Percentiles rank a stretch among this genome's conserved stretches.
Conservation (phyloP, 2,329 filamentous ascomycete species). For the Aureobasidium sp. region DNA sequence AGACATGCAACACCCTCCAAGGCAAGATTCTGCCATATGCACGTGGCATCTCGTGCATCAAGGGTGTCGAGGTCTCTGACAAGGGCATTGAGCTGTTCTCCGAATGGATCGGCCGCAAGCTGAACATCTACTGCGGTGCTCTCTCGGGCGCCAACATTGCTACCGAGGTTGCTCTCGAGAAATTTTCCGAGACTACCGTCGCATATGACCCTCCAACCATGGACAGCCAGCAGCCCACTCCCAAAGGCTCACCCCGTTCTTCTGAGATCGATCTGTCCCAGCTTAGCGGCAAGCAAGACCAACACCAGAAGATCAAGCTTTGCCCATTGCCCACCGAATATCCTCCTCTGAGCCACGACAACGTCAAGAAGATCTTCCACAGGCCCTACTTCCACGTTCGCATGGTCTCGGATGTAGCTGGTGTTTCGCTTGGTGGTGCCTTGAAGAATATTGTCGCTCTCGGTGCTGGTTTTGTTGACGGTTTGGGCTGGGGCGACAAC, state of each 20-base stretch:
- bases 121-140: slow-evolving; percentile 95
- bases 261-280: slow-evolving; percentile 35
- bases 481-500: slow-evolving; percentile 95
- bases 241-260: slow-evolving; percentile 44
- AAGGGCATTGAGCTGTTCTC: slow-evolving; percentile 84
- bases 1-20: slow-evolving; percentile 74
- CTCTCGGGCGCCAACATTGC: slow-evolving; percentile 96
- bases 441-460: slow-evolving; percentile 96
- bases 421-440: slow-evolving; percentile 87
- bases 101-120: slow-evolving; percentile 82
- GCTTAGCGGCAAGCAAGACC: slow-evolving; percentile 38
- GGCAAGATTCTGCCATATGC: slow-evolving; percentile 89
- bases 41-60: slow-evolving; percentile 93
- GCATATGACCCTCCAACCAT: slow-evolving; percentile 89
- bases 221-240: slow-evolving; percentile 72
- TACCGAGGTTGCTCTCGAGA: slow-evolving; percentile 86
- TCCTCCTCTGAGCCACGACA: slow-evolving; percentile 75
- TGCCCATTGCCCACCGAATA: slow-evolving; percentile 73
- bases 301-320: slow-evolving; percentile 62
- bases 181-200: slow-evolving; percentile 95
- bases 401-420: slow-evolving; percentile 90
- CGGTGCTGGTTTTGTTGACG: slow-evolving; percentile 90
- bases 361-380: slow-evolving; percentile 83
- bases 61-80: slow-evolving; percentile 88
- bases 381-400: slow-evolving; percentile 96